These are phyloP conservation scores for Amaranthus hypochondriacus DNA, from an alignment of 148 eudicot species.

Conservation along the genomic window DNA sequence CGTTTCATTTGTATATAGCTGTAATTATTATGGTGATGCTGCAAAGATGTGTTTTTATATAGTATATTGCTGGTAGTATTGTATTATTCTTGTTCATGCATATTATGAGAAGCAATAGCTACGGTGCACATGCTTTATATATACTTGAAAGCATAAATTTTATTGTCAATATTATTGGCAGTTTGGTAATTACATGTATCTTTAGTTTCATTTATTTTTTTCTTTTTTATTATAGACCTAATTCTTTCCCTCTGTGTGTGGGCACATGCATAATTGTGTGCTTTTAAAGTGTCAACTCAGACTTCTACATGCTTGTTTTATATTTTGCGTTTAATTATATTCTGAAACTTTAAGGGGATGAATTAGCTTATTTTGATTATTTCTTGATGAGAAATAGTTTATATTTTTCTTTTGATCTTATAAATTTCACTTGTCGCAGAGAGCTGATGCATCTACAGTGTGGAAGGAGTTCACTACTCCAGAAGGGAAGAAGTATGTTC, in stretches of 20 bases:
- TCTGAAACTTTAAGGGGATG: neutral
- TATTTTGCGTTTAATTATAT: neutral
- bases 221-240: neutral
- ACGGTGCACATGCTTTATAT: neutral
- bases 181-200: neutral
- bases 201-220: neutral
- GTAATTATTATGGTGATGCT: neutral
- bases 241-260: neutral
- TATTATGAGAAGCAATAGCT: slow-evolving; percentile 4
- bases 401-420: slow-evolving; percentile 10
- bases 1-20: neutral
- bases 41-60: neutral
- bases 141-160: neutral
- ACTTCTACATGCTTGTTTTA: neutral
- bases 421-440: slow-evolving; percentile 42
- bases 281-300: neutral
- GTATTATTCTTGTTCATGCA: neutral
- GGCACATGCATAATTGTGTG: neutral
- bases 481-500: slow-evolving; percentile 79
- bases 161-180: neutral
- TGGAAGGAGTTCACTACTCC: slow-evolving; percentile 96
- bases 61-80: neutral
- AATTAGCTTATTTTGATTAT: neutral
- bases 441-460: slow-evolving; percentile 96
- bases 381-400: neutral